These are phyloP conservation scores for Malassezia arunalokei DNA, from an alignment of 1,284 basidiomycete genomes.

Conservation along the genomic window DNA sequence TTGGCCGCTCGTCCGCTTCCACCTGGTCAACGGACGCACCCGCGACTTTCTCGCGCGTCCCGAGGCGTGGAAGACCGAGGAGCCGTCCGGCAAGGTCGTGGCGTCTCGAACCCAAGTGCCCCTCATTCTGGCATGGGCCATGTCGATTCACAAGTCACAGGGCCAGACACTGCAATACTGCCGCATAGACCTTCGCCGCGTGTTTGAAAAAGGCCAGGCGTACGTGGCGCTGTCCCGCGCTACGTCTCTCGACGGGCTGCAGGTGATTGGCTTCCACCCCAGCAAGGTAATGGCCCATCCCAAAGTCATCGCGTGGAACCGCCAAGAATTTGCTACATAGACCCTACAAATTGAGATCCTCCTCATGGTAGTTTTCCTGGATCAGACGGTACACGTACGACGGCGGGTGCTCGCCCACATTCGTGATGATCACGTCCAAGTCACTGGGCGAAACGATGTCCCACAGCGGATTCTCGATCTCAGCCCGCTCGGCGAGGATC, in stretches of 20 bases:
- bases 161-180: constrained; percentile 42
- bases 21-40: constrained; percentile 22
- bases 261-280: constrained; percentile 65
- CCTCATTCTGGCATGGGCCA: constrained; percentile 43
- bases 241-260: constrained; percentile 75
- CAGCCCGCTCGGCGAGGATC: constrained; percentile 64
- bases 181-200: constrained; percentile 36
- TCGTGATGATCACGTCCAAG: constrained; percentile 87
- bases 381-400: constrained; percentile 45
- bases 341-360: constrained; percentile 25
- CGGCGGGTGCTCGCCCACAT: constrained; percentile 52
- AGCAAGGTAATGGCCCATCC: constrained; percentile 38
- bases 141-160: constrained; percentile 46
- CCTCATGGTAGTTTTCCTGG: constrained; percentile 40
- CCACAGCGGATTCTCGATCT: constrained; percentile 80
- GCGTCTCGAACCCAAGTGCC: constrained; percentile 38
- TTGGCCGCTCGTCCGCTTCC: constrained; percentile 40
- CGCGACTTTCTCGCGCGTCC: constrained; percentile 30
- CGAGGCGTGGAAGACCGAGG: constrained; percentile 47
- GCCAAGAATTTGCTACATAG: constrained; percentile 2
- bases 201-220: constrained; percentile 55
- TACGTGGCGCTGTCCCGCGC: constrained; percentile 94
- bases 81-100: constrained; percentile 44
- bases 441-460: constrained; percentile 87
- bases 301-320: constrained; percentile 34